phyloP scores from a whole-genome alignment of 228 moss, liverwort and hornwort genomes.

The Sphagnum fallax region DNA sequence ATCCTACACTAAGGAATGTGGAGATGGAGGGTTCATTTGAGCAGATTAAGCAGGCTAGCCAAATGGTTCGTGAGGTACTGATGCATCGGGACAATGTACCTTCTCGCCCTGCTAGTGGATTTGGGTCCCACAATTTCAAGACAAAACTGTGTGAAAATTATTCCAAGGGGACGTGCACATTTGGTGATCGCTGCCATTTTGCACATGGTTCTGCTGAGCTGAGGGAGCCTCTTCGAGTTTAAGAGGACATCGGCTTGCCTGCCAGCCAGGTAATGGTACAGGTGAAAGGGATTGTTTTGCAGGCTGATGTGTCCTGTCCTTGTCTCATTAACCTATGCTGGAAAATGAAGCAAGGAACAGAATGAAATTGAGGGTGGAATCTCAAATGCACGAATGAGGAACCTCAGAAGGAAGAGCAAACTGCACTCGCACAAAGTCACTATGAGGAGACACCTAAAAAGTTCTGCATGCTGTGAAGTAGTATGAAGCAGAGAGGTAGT shows the following conservation, averaged over 20 bases:
- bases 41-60: conserved; percentile 95
- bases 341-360: conserved; percentile 71
- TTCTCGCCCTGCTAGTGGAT: conserved; percentile 65
- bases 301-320: conserved; percentile 45
- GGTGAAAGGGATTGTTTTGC: conserved; percentile 26
- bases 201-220: conserved; percentile 91
- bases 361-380: conserved; percentile 37
- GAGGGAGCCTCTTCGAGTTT: conserved; percentile 81
- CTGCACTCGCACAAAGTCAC: conserved; percentile 21
- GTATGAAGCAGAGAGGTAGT: conserved; percentile 21
- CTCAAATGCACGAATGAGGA: conserved; percentile 50
- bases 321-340: conserved; percentile 48
- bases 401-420: conserved; percentile 59
- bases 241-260: conserved; percentile 24
- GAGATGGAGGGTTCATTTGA: conserved; percentile 99
- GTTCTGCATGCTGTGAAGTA: conserved; percentile 37
- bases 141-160: conserved; percentile 98
- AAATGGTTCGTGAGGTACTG: conserved; percentile 96
- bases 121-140: conserved; percentile 96
- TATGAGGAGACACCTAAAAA: conserved; percentile 48
- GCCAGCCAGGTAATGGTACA: conserved; percentile 39
- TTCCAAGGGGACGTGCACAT: conserved; percentile 88
- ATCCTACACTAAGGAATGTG: conserved; percentile 64
- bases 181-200: conserved; percentile 98
- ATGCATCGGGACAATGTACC: conserved; percentile 88